Evolutionary conservation across 768 basidiomycete genomes (phyloP), one percentile per base, ranked within the genome.

Genomic region (Tephrocybe sp.): DNA sequence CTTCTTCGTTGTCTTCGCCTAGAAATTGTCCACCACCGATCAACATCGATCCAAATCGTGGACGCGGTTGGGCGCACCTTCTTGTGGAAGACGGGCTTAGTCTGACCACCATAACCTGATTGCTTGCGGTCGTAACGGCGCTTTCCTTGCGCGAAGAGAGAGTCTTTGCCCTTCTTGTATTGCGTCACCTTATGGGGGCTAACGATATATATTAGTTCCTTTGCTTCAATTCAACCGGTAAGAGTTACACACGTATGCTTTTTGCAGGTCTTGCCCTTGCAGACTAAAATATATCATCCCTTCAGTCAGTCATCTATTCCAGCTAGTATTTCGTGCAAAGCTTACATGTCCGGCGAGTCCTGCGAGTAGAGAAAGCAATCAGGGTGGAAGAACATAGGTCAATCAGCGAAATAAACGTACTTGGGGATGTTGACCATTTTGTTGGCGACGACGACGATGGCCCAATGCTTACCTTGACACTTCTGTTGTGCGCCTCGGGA

Each of bases 11-110:
- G 93, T 96, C 83, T 96, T 96, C 53, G 93, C 93, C 89, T 92
- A 67, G 43, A 48, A 7, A 14, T 10, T 6, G 21, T 8, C 36
- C 7, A 3, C n/a, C 28, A 47, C 8, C 20, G 12, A 45, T 45
- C 43, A n/a, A 8, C 17, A 39, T 1, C 0, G 2, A 9, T 17
- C 41, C 10, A 17, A 17, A 10, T 9, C 7, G 2, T 11, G 3
- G 14, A 23, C 15, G 8, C 21, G 4, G 42, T 38, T 12, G 4
- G 9, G 42, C 76, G 64, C 59, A 86, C 93, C 88, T 97, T 98
- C 83, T 99, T 99, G 90, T 99, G 97, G 89, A 99, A 99, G 75
- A 99, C 95, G 55, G 96, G 96, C 80, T 99, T 99, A 54, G 96
- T 99, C 83, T 99, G 96, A 77, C 96, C 96, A 89, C 96, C 96